Evolutionary conservation across 73 alveolate species (phyloP), one percentile per base, ranked within the genome.

Genomic region (Paramecium bursaria): DNA sequence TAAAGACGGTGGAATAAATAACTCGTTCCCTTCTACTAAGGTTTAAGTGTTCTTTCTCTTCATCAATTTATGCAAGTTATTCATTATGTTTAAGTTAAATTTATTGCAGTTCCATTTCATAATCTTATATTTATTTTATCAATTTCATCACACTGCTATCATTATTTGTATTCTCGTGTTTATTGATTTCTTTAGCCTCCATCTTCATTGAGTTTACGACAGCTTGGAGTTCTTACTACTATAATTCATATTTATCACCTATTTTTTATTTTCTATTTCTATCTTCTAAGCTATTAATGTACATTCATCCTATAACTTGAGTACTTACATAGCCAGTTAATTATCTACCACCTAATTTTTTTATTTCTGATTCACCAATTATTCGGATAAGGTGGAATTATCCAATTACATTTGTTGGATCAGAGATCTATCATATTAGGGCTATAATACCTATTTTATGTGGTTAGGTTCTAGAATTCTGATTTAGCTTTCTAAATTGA

Each of bases 51-150:
- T 67, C 82, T 42, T 67, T 67, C 44, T 35, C 82, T 67, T 42
- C 82, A 21, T 67, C 82, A 19, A 67, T 57, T 67, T 67, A 53
- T 67, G 82, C 82, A 21, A 67, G 44, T 67, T 67, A 67, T n/a
- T 67, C 82, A 67, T 67, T 67, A 42, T 67, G 82, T 35, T 67
- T 67, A 19, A 67, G 33, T 42, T 35, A 47, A 67, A 67, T 67
- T 25, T 67, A 42, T 67, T 67, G 44, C 55, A 67, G 55, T 67
- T 67, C 44, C 55, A 67, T 15, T 42, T 67, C 82, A 21, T 53
- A 42, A 67, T 67, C 82, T 67, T 47, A 23, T 14, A 67, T 10
- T 67, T 39, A 67, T 57, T 15, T 67, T 67, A 10, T 67, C 33
- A 67, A 67, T 42, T 35, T 35, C 2, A 15, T 53, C 25, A 4